Conservation (phyloP, 352 stramenopile genomes). For the Aphanomyces euteiches region DNA sequence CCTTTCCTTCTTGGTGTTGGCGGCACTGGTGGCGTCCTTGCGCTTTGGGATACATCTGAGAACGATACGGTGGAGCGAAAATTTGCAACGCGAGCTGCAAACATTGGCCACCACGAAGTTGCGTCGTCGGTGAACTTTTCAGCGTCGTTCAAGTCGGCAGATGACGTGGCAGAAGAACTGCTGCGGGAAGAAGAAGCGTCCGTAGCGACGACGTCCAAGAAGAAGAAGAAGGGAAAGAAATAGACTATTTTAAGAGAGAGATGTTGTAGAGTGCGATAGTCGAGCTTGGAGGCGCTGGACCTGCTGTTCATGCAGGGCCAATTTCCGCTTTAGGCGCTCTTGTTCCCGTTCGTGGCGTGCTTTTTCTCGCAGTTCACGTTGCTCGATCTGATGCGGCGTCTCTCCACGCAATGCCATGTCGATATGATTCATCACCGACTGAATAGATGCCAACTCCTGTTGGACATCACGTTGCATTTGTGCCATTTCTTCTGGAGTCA, state of each 20-base stretch:
- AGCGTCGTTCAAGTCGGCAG: slow-evolving; percentile 65
- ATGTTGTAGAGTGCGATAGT: background rate
- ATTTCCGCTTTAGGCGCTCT: slow-evolving; percentile 38
- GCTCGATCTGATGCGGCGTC: slow-evolving; percentile 61
- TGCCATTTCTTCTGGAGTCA: slow-evolving; percentile 31
- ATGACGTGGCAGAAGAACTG: slow-evolving; percentile 75
- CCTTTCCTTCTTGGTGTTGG: slow-evolving; percentile 88
- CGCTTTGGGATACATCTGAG: slow-evolving; percentile 87
- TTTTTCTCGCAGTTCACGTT: slow-evolving; percentile 45
- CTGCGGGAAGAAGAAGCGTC: slow-evolving; percentile 64
- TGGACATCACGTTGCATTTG: slow-evolving; percentile 31
- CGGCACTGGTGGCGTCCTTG: slow-evolving; percentile 83
- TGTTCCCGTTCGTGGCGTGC: slow-evolving; percentile 52
- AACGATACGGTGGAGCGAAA: slow-evolving; percentile 79
- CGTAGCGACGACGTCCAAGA: slow-evolving; percentile 26
- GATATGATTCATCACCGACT: slow-evolving; percentile 56
- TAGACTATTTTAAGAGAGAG: slow-evolving; percentile 17
- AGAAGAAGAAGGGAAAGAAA: slow-evolving; percentile 29
- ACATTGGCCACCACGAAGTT: slow-evolving; percentile 28
- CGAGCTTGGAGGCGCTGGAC: background rate
- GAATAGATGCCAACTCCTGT: slow-evolving; percentile 38
- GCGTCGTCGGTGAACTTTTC: slow-evolving; percentile 46
- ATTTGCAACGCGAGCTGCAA: slow-evolving; percentile 71
- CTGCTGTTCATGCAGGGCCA: slow-evolving; percentile 50
- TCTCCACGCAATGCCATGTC: slow-evolving; percentile 55